phyloP scores from a whole-genome alignment of 2,329 filamentous ascomycete species.

The Aspergillus amoenus region DNA sequence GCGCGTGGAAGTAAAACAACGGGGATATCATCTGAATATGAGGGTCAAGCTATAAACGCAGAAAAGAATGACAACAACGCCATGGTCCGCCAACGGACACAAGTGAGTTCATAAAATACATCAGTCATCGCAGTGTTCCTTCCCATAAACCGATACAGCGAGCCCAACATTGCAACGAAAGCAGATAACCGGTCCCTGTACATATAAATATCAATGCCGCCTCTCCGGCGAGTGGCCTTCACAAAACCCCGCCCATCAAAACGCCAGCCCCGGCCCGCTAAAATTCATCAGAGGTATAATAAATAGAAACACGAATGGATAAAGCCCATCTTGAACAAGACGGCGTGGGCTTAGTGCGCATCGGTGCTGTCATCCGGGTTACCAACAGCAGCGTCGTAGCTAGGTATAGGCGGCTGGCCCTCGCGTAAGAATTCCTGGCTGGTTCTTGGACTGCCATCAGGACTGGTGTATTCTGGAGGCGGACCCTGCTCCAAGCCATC shows the following conservation, averaged over 20 bases:
- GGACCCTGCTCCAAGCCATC: conserved; percentile 30
- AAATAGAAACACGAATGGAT: conserved; percentile 4
- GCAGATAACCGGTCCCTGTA: conserved; percentile 18
- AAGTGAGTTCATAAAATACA: conserved; percentile 6
- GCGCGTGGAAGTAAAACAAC: neutral
- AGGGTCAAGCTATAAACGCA: neutral
- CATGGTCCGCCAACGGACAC: neutral
- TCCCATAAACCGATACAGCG: conserved; percentile 4
- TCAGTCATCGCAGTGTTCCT: neutral
- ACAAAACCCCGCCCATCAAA: conserved; percentile 21
- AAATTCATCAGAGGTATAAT: conserved; percentile 14
- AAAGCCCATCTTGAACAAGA: neutral
- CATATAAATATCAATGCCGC: conserved; percentile 20
- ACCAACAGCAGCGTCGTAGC: conserved; percentile 72
- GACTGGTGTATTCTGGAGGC: conserved; percentile 55
- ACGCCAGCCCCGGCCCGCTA: conserved; percentile 32
- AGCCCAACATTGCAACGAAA: conserved; percentile 4
- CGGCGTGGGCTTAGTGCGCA: neutral
- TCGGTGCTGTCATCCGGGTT: conserved; percentile 21
- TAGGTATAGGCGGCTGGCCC: conserved; percentile 72
- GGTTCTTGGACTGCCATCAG: conserved; percentile 54
- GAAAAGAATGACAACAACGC: neutral
- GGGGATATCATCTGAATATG: conserved; percentile 17
- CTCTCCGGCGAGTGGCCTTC: conserved; percentile 17
- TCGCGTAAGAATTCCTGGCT: conserved; percentile 53